phyloP scores from a whole-genome alignment of 805 yeast genomes.

The Candida tibetensis region DNA sequence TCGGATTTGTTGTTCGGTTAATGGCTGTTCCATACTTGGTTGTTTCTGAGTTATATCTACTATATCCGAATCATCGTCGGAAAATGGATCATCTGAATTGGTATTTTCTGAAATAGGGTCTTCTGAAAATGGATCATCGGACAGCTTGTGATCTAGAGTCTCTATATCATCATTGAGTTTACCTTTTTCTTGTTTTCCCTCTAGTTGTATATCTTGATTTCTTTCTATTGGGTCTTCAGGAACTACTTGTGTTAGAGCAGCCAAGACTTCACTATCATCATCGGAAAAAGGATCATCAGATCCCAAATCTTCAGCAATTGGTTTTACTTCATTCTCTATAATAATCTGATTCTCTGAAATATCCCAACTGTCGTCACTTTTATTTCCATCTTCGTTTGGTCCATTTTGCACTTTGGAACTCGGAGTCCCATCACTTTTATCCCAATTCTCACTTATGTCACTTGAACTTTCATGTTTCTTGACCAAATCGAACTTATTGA shows the following conservation, averaged over 20 bases:
- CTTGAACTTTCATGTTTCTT: not conserved
- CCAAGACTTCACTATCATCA: constrained; percentile 23
- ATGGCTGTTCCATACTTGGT: constrained; percentile 5
- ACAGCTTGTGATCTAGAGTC: not conserved
- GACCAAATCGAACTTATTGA: constrained; percentile 25
- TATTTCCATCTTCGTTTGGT: not conserved
- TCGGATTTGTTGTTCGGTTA: constrained; percentile 5
- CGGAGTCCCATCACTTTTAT: too few species aligned
- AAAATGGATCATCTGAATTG: constrained; percentile 12
- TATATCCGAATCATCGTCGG: constrained; percentile 10
- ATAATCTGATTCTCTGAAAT: not conserved
- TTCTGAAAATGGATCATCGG: not conserved
- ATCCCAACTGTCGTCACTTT: not conserved
- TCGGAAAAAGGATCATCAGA: constrained; percentile 26
- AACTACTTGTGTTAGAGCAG: constrained; percentile 8
- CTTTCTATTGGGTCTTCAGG: not conserved
- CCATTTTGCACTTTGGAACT: too few species aligned
- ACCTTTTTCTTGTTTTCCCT: not conserved
- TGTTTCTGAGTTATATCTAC: constrained; percentile 2
- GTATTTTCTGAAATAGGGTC: not conserved
- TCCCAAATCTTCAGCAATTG: constrained; percentile 8
- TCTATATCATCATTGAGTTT: not conserved
- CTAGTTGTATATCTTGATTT: not conserved
- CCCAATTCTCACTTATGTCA: not conserved
- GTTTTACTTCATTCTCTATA: constrained; percentile 6